Evolutionary conservation across 768 basidiomycete species (phyloP), one percentile per base, ranked within the genome.

Genomic region (Pisolithus sp.): DNA sequence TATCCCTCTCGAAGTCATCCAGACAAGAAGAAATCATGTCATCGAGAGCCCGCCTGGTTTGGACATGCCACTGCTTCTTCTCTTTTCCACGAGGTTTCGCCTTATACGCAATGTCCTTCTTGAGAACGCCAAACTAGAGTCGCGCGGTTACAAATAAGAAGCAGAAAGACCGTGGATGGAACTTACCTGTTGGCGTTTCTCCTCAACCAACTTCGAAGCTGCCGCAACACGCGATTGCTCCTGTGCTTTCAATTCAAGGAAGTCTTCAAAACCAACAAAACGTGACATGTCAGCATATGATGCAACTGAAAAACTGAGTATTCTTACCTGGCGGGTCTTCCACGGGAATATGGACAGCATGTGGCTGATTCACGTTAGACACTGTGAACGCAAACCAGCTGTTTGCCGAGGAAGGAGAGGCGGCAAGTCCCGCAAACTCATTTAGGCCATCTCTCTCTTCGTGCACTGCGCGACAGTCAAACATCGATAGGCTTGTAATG

Each of bases 281-380:
- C 1, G 36, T 15, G 10, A 28, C n/a, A 28, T 17, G 12, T 37
- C n/a, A 47, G 17, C 21, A 31, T 47, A 20, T 28, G 38, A 12
- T 5, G 13, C 7, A 17, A 20, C 30, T 15, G 30, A 5, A 3
- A 20, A 4, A 6, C 8, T 5, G 6, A n/a, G 18, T 12, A 6
- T 13, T 38, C 30, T n/a, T 46, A 51, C 50, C 44, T 51, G 45
- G 50, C 15, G 50, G 50, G 40, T 51, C 50, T 46, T 51, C 50
- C 5, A 17, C 44, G 2, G 20, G 36, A 31, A 9, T 10, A 30
- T 40, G 15, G 23, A 5, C 23, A 44, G 13, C 10, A 24, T 44
- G 15, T 4, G 43, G 4, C 7, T 7, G 40, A 28, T 17, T 15
- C 6, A 7, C 15, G 20, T 34, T 51, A 18, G 28, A 23, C 20